Base-by-base conservation (phyloP, 768 basidiomycete species). In the Pholiota microspora region DNA sequence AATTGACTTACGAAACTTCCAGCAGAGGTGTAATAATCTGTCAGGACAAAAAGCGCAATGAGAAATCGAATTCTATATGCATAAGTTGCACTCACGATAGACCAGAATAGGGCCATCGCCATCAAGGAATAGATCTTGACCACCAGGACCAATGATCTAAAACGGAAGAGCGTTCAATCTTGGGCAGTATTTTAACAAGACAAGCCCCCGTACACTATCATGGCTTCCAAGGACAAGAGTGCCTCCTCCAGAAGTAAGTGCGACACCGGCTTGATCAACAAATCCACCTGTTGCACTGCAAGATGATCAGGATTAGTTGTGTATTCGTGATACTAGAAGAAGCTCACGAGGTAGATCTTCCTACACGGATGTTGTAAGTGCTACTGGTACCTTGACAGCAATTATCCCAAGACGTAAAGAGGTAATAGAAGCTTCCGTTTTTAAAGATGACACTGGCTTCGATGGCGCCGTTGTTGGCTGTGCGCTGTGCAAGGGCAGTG, bases 341-440 rank as follows among this genome's bases (percentile, higher is more conserved):
- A 16, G 63, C 72, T 32, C 47, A 78, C 78, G 67, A 72, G 3
- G 70, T 61, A 4, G 79, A 75, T 27, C 83, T 72, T 18, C 80
- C 80, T 27, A 85, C 81, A 7, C 81, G 75, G 51, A 83, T 85
- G 55, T 83, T 85, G 61, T 84, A 84, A 0, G 81, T 84, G 65
- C 79, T 80, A 8, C 66, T 69, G 13, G 72, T 74, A 3, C 81
- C 81, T 21, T 63, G 44, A 64, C 82, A 82, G 66, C 81, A 83
- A 2, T 66, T 67, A 57, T 82, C 81, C 81, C 81, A 83, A 8
- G 76, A 77, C 0, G 76, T 72, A 66, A 84, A 84, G 15, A 84
- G 70, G 58, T 83, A 84, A 65, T 75, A 83, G 59, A 67, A 82
- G 46, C 58, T 72, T 29, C 73, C 71, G 56, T 63, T 62, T 59